Evolutionary conservation across 148 eudicot genomes (phyloP).

Genomic region (Amaranthus palmeri): DNA sequence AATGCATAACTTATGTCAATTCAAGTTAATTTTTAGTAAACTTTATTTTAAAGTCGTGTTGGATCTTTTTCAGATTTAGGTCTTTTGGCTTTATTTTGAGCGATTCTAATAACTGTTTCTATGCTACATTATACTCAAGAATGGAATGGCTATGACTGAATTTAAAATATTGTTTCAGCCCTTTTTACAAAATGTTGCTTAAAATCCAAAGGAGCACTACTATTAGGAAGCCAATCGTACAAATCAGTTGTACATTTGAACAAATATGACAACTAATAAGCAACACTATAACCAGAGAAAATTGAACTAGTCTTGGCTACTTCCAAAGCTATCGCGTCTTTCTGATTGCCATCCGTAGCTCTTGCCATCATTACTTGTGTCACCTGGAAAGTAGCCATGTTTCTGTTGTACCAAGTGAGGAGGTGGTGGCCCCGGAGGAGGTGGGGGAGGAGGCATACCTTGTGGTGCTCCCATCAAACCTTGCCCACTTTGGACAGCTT

Average conservation of each 20-base stretch:
- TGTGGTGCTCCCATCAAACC: conserved; percentile 41
- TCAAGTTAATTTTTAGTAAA: too few relatives aligned
- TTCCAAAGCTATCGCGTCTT: conserved; percentile 46
- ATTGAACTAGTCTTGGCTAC: conserved; percentile 35
- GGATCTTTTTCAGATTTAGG: too few relatives aligned
- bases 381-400: conserved; percentile 45
- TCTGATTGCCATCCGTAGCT: conserved; percentile 55
- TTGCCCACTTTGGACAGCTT: conserved; percentile 36
- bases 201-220: background rate
- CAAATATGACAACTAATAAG: background rate
- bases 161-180: too few relatives aligned
- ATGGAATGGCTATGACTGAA: too few relatives aligned
- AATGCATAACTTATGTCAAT: too few relatives aligned
- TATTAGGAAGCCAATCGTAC: background rate
- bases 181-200: too few relatives aligned
- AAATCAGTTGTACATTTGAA: background rate
- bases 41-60: too few relatives aligned
- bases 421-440: conserved; percentile 60
- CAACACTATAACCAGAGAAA: background rate
- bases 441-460: conserved; percentile 49
- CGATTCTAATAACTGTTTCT: too few relatives aligned
- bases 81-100: too few relatives aligned
- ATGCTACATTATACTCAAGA: too few relatives aligned
- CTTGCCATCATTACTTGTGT: conserved; percentile 40
- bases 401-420: conserved; percentile 48